Percentiles rank a stretch among this genome's conserved stretches.
Conservation (phyloP, 306 rosid species). For the Albizia julibrissin region DNA sequence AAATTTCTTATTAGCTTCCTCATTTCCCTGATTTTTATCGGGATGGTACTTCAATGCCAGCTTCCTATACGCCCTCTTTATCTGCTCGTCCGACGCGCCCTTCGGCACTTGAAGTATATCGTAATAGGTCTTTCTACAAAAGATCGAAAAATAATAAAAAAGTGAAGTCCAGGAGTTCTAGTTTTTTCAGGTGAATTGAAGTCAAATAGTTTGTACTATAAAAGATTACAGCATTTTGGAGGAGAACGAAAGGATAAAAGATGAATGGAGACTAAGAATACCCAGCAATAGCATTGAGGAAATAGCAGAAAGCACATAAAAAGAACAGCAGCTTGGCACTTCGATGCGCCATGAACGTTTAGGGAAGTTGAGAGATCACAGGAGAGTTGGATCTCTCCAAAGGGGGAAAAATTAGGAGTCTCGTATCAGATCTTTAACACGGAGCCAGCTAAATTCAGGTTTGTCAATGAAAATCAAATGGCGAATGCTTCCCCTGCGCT, state of each 20-base stretch:
- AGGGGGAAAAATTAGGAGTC: background rate
- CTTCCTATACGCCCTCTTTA: conserved; percentile 93
- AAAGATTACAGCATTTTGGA: background rate
- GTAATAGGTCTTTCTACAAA: conserved; percentile 76
- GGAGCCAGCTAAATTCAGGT: background rate
- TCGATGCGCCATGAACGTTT: conserved; percentile 52
- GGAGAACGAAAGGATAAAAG: background rate
- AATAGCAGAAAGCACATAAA: conserved; percentile 62
- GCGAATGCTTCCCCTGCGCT: background rate
- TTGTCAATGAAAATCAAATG: background rate
- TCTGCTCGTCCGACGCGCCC: conserved; percentile 92
- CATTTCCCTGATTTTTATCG: conserved; percentile 94
- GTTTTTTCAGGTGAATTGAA: background rate
- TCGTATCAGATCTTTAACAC: background rate
- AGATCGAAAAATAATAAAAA: background rate
- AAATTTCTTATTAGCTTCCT: conserved; percentile 82
- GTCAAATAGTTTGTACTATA: background rate
- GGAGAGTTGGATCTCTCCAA: conserved; percentile 8
- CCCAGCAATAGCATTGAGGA: conserved; percentile 74
- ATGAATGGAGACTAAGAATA: conserved; percentile 19
- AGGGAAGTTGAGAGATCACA: background rate
- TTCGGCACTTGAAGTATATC: conserved; percentile 81
- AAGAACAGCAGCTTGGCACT: conserved; percentile 53
- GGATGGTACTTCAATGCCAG: conserved; percentile 98
- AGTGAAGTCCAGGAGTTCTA: background rate